Evolutionary conservation across 805 yeast genomes (phyloP).

Genomic region (Ogataea parapolymorpha): DNA sequence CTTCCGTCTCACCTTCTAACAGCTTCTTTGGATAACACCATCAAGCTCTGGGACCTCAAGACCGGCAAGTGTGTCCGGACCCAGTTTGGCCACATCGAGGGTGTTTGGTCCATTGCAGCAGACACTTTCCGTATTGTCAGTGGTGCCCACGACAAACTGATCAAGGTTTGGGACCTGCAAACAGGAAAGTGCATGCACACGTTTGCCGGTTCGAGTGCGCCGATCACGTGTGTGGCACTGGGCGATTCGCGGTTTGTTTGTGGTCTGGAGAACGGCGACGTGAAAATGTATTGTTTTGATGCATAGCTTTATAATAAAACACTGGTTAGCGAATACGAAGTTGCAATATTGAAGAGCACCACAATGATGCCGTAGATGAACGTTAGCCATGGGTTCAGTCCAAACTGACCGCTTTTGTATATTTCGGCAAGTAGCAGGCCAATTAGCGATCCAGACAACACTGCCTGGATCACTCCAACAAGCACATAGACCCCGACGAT

Average conservation of each 20-base stretch:
- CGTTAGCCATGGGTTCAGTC: conserved; percentile 96
- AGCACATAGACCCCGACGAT: conserved; percentile 46
- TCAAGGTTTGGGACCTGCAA: conserved; percentile 95
- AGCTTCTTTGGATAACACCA: conserved; percentile 88
- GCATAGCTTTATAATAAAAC: conserved; percentile 33
- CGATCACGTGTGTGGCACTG: conserved; percentile 71
- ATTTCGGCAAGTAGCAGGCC: conserved; percentile 75
- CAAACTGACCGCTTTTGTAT: conserved; percentile 74
- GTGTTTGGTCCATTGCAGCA: conserved; percentile 96
- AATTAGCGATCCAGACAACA: conserved; percentile 68
- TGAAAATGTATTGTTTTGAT: conserved; percentile 81
- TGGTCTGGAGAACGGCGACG: conserved; percentile 85
- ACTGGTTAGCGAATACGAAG: conserved; percentile 60
- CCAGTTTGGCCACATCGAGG: conserved; percentile 96
- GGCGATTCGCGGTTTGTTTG: conserved; percentile 89
- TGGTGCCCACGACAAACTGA: conserved; percentile 89
- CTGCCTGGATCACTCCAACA: conserved; percentile 61
- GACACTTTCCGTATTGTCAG: conserved; percentile 92
- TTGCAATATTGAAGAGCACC: conserved; percentile 61
- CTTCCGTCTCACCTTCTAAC: conserved; percentile 84
- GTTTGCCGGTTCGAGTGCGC: conserved; percentile 64
- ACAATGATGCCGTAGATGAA: conserved; percentile 73
- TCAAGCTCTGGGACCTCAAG: conserved; percentile 85
- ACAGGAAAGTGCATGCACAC: conserved; percentile 94
- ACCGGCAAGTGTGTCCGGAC: conserved; percentile 89